Evolutionary conservation across 257 asterid genomes (phyloP), one percentile per base, ranked within the genome.

Genomic region (Petunia secreta): DNA sequence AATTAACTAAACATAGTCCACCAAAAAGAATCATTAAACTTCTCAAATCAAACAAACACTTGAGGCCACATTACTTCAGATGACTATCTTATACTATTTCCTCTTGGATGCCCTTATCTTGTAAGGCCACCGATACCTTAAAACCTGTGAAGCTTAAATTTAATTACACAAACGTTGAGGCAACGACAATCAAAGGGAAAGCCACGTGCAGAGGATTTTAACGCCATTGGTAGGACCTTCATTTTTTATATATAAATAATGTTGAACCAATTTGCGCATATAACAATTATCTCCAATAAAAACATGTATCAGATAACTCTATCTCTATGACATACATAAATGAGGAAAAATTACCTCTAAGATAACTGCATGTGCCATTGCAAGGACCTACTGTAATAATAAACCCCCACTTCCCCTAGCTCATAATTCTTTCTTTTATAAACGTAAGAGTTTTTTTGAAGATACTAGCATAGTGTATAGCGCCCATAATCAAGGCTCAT

Each of bases 161-260:
- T 44, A 16, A 69, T 69, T 44, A 8, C 58, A 25, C 41, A 4
- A 69, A 48, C 63, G 36, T 57, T 25, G 36, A 57, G 63, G 63
- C 63, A 15, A 57, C 59, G 41, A 9, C 76, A 46, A 16, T 10
- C 25, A 69, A 41, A 8, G 41, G 57, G 58, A 69, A 16, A 69
- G 39, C 43, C 77, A 71, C 77, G 77, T 25, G 77, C 77, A 5
- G 60, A 25, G 46, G 77, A 60, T 8, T 3, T 53, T 15, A 53
- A 53, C 58, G 25, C 58, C n/a, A 10, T 53, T 53, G 58, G 58
- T 9, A 10, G 53, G 8, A 48, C 7, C 53, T 48, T 25, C 25
- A 25, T 25, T 25, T 25, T 25, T 25, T 25, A 25, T 25, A 25
- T 25, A 25, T 25, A 25, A 25, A 25, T 25, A 25, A 25, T 25